Conservation (phyloP, 1,139 yeast species). For the Arxiozyma telluris region DNA sequence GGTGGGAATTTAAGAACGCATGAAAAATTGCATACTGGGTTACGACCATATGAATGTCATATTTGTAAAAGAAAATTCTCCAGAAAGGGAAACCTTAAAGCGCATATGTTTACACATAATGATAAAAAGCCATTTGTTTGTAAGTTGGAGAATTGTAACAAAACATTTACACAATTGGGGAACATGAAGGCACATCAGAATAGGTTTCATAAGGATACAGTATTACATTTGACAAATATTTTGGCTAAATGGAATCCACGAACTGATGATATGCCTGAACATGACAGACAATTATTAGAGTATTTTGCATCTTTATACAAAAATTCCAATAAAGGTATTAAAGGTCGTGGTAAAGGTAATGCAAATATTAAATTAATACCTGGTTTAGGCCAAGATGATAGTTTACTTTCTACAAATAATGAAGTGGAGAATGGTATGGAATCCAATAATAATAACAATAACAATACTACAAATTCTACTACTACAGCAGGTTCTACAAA, state of each 20-base stretch:
- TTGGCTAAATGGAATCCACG: constrained; percentile 52
- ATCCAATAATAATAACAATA: background rate
- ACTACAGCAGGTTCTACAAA: background rate
- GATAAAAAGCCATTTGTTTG: constrained; percentile 74
- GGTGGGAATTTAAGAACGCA: constrained; percentile 90
- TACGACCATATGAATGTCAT: constrained; percentile 74
- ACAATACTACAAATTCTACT: background rate
- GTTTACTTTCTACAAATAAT: background rate
- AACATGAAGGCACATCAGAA: constrained; percentile 91
- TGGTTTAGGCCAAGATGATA: background rate
- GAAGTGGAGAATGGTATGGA: background rate
- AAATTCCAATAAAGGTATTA: constrained; percentile 81
- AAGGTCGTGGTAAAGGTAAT: constrained; percentile 67
- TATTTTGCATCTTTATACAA: constrained; percentile 78
- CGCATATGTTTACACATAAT: constrained; percentile 75
- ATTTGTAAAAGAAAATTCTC: constrained; percentile 68
- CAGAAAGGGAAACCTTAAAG: constrained; percentile 82
- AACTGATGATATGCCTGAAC: constrained; percentile 41
- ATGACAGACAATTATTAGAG: constrained; percentile 59
- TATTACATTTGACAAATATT: constrained; percentile 52
- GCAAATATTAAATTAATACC: background rate
- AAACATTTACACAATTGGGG: constrained; percentile 84
- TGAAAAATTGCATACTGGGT: constrained; percentile 82
- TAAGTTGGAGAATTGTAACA: constrained; percentile 70
- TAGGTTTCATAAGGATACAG: constrained; percentile 68